Base-by-base conservation (phyloP, 768 basidiomycete species). In the Hydnomerulius pinastri region DNA sequence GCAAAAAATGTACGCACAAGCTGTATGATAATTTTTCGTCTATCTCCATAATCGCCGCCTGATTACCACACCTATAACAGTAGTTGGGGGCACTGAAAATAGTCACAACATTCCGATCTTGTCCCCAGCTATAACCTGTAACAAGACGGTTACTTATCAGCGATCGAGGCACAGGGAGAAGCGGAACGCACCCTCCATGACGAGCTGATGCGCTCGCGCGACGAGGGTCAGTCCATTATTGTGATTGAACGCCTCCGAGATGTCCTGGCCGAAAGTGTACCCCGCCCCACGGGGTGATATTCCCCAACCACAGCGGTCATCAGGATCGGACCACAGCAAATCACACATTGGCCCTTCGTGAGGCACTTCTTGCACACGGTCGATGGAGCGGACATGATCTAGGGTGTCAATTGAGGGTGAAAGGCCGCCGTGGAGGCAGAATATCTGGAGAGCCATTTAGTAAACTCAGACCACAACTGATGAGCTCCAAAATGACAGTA, bases 331-430 rank as follows among this genome's bases (percentile, higher is more conserved):
- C 97, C 97, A 99, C 54, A 99, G 81, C 48, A 99, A 78, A 73
- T 99, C 97, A 65, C 97, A 99, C 97, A 99, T 99, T 17, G 97
- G 97, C 3, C 97, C 97, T 75, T 99, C 97, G 71, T 99, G 97
- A 4, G 97, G 97, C 3, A 99, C 97, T 67, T 99, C 97, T 72
- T 99, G 97, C 59, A 98, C 93, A 48, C 97, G 90, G 77, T 99
- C 97, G 66, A 99, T 98, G 42, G 92, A 87, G 55, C 97, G 92
- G 57, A 99, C 96, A 66, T 99, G 97, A 78, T 99, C 97, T 59
- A 99, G 88, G 57, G 97, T 98, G 76, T 99, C 96, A 72, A 98
- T 98, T 53, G 97, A 98, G 17, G 97, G 97, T 46, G 95, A 98
- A 32, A 98, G 85, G 47, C 96, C 95, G 38, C 96, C 96, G 67